Evolutionary conservation across 164 flowering plant species (phyloP).

Genomic region (Umbilicus rupestris): DNA sequence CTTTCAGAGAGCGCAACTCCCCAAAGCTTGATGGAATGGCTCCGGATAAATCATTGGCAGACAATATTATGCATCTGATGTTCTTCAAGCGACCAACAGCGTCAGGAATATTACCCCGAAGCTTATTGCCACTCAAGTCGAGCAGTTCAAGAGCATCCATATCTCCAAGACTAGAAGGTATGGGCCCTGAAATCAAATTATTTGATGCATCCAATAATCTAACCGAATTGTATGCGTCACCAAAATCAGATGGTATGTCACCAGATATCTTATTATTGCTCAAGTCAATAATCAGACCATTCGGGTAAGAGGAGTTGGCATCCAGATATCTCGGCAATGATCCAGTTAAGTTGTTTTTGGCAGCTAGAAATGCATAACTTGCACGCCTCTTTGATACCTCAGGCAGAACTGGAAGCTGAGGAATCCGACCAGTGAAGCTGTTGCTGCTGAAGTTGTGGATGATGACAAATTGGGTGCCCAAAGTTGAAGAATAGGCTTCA

Average conservation of each 20-base stretch:
- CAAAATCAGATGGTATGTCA: constrained; percentile 15
- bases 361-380: constrained; percentile 19
- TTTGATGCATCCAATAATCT: constrained; percentile 18
- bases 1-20: constrained; percentile 17
- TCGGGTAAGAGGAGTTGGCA: constrained; percentile 9
- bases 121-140: constrained; percentile 20
- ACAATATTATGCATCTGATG: not conserved
- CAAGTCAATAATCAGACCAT: constrained; percentile 18
- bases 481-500: constrained; percentile 5
- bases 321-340: constrained; percentile 13
- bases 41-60: constrained; percentile 25
- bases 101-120: constrained; percentile 22
- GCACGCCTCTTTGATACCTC: constrained; percentile 6
- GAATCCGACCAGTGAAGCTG: constrained; percentile 17
- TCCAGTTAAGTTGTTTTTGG: constrained; percentile 21
- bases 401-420: constrained; percentile 11
- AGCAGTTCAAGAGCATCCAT: constrained; percentile 19
- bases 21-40: constrained; percentile 18
- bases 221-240: constrained; percentile 16
- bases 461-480: constrained; percentile 4
- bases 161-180: constrained; percentile 19
- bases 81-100: too few relatives aligned
- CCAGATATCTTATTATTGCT: constrained; percentile 21
- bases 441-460: constrained; percentile 23
- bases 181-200: constrained; percentile 19